Evolutionary conservation across 2,329 filamentous ascomycete genomes (phyloP).

Genomic region (Exophiala bonariae): DNA sequence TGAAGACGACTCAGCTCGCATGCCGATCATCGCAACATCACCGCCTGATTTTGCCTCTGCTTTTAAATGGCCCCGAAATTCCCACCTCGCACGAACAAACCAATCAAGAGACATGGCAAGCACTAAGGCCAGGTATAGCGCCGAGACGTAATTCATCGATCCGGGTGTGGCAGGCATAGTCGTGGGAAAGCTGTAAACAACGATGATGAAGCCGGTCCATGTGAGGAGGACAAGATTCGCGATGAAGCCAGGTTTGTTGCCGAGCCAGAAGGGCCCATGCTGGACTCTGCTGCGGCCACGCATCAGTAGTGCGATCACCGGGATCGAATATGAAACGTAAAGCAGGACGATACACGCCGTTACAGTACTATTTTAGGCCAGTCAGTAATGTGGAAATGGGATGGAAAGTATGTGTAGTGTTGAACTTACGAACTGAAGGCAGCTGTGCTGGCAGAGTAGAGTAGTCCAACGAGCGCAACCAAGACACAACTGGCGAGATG

Average conservation of each 20-base stretch:
- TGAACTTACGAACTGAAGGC: conserved; percentile 8
- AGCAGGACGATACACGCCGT: conserved; percentile 48
- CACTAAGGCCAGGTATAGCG: not conserved
- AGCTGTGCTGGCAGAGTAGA: conserved; percentile 23
- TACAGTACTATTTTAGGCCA: not conserved
- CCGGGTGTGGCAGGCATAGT: conserved; percentile 35
- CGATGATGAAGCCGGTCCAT: conserved; percentile 51
- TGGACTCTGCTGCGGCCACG: conserved; percentile 45
- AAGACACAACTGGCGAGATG: conserved; percentile 50
- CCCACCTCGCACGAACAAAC: too few species aligned
- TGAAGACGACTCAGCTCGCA: too few species aligned
- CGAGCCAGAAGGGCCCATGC: conserved; percentile 51
- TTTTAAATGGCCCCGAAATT: too few species aligned
- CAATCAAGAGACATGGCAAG: too few species aligned
- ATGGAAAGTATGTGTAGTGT: too few species aligned
- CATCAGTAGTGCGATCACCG: conserved; percentile 46
- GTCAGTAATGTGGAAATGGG: too few species aligned
- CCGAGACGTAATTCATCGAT: conserved; percentile 11
- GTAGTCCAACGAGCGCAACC: conserved; percentile 44
- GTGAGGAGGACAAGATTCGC: conserved; percentile 44
- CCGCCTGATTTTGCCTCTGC: too few species aligned
- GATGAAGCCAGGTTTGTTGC: conserved; percentile 38
- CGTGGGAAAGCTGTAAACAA: conserved; percentile 48
- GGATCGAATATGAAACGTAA: conserved; percentile 48
- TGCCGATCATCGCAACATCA: too few species aligned